Percentiles rank a stretch among this genome's conserved stretches.
Conservation (phyloP, 2,329 filamentous ascomycete species). For the Talaromyces sp. region DNA sequence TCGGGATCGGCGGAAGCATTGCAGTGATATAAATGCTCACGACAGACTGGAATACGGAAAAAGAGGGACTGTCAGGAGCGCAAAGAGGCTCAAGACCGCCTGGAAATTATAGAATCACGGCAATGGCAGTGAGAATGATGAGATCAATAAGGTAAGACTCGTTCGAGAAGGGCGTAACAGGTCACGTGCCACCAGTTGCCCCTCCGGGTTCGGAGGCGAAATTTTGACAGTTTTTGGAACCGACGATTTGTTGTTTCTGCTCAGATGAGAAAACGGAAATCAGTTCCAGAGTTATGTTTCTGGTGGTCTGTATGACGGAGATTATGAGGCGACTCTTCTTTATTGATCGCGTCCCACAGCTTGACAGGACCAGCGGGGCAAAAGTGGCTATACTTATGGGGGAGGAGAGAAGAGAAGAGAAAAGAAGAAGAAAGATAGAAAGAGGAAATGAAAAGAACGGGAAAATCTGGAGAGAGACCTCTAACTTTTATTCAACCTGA, state of each 20-base stretch:
- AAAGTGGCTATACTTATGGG: background rate
- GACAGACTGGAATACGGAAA: background rate
- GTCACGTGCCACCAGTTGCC: slow-evolving; percentile 15
- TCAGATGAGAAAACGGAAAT: background rate
- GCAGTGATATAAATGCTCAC: background rate
- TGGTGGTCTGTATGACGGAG: background rate
- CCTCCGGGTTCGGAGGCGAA: slow-evolving; percentile 17
- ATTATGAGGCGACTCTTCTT: background rate
- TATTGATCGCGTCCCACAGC: background rate
- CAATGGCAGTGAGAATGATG: background rate
- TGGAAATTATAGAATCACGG: background rate
- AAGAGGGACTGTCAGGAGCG: background rate
- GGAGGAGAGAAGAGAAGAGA: background rate
- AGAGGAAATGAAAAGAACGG: background rate
- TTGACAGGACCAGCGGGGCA: background rate
- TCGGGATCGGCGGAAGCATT: slow-evolving; percentile 47
- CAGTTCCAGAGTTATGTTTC: background rate
- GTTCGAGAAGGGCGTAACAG: slow-evolving; percentile 4
- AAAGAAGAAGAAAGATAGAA: background rate
- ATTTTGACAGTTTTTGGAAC: background rate
- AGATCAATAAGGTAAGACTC: slow-evolving; percentile 4
- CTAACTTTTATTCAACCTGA: background rate
- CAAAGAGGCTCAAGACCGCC: too few species aligned
- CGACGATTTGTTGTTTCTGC: background rate
- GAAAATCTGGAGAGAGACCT: background rate